A percentile compares a stretch with the other conserved stretches of the same genome.
phyloP scores from a whole-genome alignment of 2,329 filamentous ascomycete species.

The Colletotrichum sidae region DNA sequence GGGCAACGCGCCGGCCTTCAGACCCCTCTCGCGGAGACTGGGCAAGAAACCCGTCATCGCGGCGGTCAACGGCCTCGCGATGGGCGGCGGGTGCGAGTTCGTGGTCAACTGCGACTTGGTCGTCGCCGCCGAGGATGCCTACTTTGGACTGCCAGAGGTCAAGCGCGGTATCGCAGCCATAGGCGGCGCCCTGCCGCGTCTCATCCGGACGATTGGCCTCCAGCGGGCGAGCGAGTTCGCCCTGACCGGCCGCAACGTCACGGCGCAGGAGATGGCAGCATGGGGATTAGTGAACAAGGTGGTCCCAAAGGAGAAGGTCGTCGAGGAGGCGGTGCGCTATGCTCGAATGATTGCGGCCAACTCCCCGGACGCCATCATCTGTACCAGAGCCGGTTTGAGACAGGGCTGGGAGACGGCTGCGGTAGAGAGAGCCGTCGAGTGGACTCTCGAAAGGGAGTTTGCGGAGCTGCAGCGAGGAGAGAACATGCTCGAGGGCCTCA shows the following conservation, averaged over 20 bases:
- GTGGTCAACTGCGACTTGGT: conserved; percentile 66
- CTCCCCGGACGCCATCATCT: conserved; percentile 51
- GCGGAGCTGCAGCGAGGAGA: conserved; percentile 45
- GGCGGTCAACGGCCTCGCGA: conserved; percentile 67
- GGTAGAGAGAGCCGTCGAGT: conserved; percentile 49
- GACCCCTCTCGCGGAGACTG: conserved; percentile 51
- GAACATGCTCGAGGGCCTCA: conserved; percentile 45
- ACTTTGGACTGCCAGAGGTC: conserved; percentile 65
- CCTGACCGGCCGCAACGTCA: conserved; percentile 40
- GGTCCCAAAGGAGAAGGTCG: conserved; percentile 31
- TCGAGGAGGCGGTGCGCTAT: conserved; percentile 39
- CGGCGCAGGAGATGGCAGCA: conserved; percentile 40
- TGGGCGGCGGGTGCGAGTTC: conserved; percentile 70
- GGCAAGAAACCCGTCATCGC: conserved; percentile 70
- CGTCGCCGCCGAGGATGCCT: conserved; percentile 62
- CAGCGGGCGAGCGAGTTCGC: conserved; percentile 43
- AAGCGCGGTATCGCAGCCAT: conserved; percentile 65
- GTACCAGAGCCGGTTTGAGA: conserved; percentile 53
- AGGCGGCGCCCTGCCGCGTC: conserved; percentile 62
- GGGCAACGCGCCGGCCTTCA: conserved; percentile 36
- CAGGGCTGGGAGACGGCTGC: conserved; percentile 53
- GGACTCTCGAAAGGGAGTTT: conserved; percentile 45
- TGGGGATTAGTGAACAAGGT: conserved; percentile 42
- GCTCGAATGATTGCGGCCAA: conserved; percentile 35
- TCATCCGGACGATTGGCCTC: conserved; percentile 54